Evolutionary conservation across 768 basidiomycete genomes (phyloP).

Genomic region (Filobasidium floriforme): DNA sequence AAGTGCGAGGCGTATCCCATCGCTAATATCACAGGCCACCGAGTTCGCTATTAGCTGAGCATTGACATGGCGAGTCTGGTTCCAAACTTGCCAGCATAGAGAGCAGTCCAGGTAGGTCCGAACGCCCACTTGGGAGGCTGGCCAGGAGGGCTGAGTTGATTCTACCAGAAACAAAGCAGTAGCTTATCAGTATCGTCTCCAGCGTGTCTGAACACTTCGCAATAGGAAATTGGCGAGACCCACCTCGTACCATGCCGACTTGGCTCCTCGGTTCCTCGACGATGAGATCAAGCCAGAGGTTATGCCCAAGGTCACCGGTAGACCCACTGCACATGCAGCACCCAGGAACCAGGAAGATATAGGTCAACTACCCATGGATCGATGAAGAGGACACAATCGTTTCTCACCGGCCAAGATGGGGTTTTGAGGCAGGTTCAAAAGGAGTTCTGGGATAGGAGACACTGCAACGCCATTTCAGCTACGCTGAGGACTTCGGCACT

Average conservation of each 20-base stretch:
- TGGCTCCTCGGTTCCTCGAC: conserved; percentile 50
- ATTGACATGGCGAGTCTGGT: conserved; percentile 23
- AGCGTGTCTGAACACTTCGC: background rate
- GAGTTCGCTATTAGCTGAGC: background rate
- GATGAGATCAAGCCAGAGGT: conserved; percentile 51
- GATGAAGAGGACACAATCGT: background rate
- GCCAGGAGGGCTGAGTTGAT: conserved; percentile 52
- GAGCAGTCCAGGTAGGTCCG: conserved; percentile 55
- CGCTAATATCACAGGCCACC: conserved; percentile 38
- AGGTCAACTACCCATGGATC: background rate
- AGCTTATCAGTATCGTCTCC: too few relatives aligned
- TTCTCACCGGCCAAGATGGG: conserved; percentile 50
- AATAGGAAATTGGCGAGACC: conserved; percentile 22
- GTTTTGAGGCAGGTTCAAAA: conserved; percentile 54
- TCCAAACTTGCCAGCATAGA: conserved; percentile 46
- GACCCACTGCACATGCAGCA: too few relatives aligned
- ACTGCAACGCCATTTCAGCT: conserved; percentile 26
- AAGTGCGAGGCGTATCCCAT: conserved; percentile 67
- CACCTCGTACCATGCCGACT: conserved; percentile 55
- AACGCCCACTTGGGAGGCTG: conserved; percentile 54
- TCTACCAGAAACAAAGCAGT: conserved; percentile 47
- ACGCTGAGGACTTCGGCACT: too few relatives aligned
- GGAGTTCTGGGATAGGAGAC: conserved; percentile 52
- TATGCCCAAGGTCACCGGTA: conserved; percentile 56
- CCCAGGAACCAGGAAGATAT: too few relatives aligned